phyloP scores from a whole-genome alignment of 177 flowering plant species.

The Vitis hybrid region DNA sequence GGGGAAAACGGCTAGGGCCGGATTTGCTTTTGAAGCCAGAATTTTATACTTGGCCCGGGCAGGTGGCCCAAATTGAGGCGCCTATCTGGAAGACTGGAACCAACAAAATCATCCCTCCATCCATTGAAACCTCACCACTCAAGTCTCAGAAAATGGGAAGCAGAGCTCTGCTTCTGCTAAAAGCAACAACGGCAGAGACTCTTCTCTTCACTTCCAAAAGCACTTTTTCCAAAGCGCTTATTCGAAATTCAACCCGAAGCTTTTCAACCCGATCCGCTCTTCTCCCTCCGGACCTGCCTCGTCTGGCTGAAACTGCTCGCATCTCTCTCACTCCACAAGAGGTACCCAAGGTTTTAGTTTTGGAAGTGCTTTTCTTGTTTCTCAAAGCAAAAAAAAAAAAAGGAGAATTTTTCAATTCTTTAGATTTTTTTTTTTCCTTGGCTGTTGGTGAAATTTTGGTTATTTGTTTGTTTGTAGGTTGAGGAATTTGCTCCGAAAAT shows the following conservation, averaged over 20 bases:
- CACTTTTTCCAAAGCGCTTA: not conserved
- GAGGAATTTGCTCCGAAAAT: constrained; percentile 85
- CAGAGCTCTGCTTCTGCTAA: constrained; percentile 25
- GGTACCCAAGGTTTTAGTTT: constrained; percentile 23
- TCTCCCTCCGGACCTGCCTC: constrained; percentile 60
- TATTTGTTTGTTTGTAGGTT: constrained; percentile 38
- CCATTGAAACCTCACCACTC: too few species aligned
- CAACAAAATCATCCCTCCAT: too few species aligned
- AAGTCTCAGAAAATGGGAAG: constrained; percentile 19
- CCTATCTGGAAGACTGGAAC: too few species aligned
- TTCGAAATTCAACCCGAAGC: constrained; percentile 4
- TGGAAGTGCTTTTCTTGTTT: not conserved
- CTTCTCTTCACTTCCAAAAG: not conserved
- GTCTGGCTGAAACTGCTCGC: constrained; percentile 76
- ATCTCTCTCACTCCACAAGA: constrained; percentile 68
- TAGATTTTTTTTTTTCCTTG: not conserved
- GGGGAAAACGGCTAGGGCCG: too few species aligned
- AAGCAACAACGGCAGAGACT: constrained; percentile 2
- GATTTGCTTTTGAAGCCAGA: too few species aligned
- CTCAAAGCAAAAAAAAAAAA: not conserved
- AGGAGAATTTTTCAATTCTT: not conserved
- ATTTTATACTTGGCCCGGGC: too few species aligned
- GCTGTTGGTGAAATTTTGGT: not conserved
- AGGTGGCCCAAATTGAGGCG: too few species aligned
- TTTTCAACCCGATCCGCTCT: constrained; percentile 24